Conservation (phyloP, 2,329 filamentous ascomycete genomes). For the Xylaria sp. region DNA sequence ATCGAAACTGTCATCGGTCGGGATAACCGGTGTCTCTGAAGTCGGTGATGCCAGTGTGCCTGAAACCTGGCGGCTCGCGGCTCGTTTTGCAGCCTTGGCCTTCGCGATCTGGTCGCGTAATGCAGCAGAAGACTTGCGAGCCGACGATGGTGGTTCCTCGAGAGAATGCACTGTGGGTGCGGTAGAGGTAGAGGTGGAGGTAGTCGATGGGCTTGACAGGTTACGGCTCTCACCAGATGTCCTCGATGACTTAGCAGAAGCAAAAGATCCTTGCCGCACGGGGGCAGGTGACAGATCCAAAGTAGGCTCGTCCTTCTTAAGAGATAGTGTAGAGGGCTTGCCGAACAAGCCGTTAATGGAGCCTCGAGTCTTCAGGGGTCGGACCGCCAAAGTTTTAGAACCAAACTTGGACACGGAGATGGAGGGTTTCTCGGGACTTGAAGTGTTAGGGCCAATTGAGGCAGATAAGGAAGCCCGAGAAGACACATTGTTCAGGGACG, state of each 20-base stretch:
- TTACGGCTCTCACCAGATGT: slow-evolving; percentile 53
- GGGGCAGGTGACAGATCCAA: slow-evolving; percentile 47
- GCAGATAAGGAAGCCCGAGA: slow-evolving; percentile 51
- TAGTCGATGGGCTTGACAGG: slow-evolving; percentile 52
- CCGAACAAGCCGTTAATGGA: slow-evolving; percentile 65
- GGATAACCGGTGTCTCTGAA: slow-evolving; percentile 56
- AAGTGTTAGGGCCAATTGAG: slow-evolving; percentile 48
- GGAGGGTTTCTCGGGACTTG: slow-evolving; percentile 55
- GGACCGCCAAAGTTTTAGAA: slow-evolving; percentile 60
- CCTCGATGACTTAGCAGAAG: slow-evolving; percentile 54
- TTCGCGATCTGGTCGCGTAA: slow-evolving; percentile 92
- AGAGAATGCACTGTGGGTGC: slow-evolving; percentile 52
- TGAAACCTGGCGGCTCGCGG: slow-evolving; percentile 55
- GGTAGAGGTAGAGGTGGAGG: slow-evolving; percentile 55
- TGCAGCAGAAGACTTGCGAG: slow-evolving; percentile 78
- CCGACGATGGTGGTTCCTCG: slow-evolving; percentile 49
- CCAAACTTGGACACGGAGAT: slow-evolving; percentile 54
- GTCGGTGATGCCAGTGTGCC: slow-evolving; percentile 40
- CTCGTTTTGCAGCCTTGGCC: slow-evolving; percentile 83
- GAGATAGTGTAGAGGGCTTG: slow-evolving; percentile 63
- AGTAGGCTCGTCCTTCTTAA: slow-evolving; percentile 49
- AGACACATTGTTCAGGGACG: slow-evolving; percentile 48
- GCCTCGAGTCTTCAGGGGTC: slow-evolving; percentile 62
- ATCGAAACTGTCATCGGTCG: slow-evolving; percentile 64
- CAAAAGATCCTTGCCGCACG: slow-evolving; percentile 55